Percentiles rank a stretch among this genome's conserved stretches.
phyloP scores from a whole-genome alignment of 2,329 filamentous ascomycete species.

The Alternaria conjuncta region DNA sequence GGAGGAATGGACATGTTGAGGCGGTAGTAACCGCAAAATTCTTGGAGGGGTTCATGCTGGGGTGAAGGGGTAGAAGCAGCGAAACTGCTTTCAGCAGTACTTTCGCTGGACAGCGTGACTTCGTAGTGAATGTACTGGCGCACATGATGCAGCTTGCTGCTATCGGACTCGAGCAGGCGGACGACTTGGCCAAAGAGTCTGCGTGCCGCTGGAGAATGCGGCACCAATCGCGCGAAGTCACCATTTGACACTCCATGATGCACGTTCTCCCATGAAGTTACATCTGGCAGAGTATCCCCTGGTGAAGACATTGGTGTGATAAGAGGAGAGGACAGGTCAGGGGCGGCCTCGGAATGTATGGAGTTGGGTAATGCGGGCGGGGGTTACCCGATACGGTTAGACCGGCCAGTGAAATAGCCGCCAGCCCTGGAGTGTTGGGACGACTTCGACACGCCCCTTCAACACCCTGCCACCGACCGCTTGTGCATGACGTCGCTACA shows the following conservation, averaged over 20 bases:
- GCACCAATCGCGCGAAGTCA: neutral
- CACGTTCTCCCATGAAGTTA: neutral
- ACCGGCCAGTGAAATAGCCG: neutral
- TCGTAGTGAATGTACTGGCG: slow-evolving; percentile 6
- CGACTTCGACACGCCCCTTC: neutral
- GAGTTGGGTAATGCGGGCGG: neutral
- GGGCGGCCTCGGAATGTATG: neutral
- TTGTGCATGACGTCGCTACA: neutral
- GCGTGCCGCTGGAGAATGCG: neutral
- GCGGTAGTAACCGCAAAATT: slow-evolving; percentile 5
- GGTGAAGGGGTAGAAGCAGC: neutral
- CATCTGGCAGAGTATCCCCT: neutral
- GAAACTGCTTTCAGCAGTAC: slow-evolving; percentile 1
- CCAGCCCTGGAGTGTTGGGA: neutral
- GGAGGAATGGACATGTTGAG: slow-evolving; percentile 7
- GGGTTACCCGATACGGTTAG: neutral
- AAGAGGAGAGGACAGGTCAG: neutral
- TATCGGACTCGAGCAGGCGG: neutral
- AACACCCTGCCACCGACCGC: neutral
- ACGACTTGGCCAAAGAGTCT: neutral
- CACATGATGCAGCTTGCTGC: neutral
- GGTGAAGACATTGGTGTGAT: neutral
- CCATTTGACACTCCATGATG: neutral
- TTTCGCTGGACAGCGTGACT: neutral
- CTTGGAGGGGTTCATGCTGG: neutral